Evolutionary conservation across 2,329 filamentous ascomycete species (phyloP).

Genomic region (Diplodia scrobiculata): DNA sequence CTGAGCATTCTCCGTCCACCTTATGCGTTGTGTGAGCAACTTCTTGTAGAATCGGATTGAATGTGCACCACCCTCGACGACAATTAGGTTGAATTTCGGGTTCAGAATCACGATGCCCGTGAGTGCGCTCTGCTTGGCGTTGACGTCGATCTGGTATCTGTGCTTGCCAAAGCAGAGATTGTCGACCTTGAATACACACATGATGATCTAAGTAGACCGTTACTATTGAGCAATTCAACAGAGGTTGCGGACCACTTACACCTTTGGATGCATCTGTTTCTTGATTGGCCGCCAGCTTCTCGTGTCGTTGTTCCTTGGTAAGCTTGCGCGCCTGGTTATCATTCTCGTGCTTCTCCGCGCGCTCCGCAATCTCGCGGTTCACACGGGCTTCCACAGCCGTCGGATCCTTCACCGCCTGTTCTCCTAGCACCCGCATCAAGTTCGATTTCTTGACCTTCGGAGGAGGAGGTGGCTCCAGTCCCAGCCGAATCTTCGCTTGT

Average conservation of each 20-base stretch:
- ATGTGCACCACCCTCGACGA: slow-evolving; percentile 88
- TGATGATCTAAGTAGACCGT: slow-evolving; percentile 34
- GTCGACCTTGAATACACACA: slow-evolving; percentile 86
- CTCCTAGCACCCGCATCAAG: slow-evolving; percentile 91
- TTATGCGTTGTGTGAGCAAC: slow-evolving; percentile 87
- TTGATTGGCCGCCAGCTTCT: slow-evolving; percentile 81
- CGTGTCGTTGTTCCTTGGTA: slow-evolving; percentile 80
- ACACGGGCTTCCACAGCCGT: slow-evolving; percentile 95
- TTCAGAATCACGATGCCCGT: slow-evolving; percentile 92
- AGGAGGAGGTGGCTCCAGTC: slow-evolving; percentile 83
- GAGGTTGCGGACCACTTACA: slow-evolving; percentile 54
- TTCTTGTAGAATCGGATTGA: slow-evolving; percentile 85
- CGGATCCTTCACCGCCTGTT: slow-evolving; percentile 90
- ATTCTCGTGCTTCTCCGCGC: slow-evolving; percentile 73
- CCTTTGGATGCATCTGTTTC: slow-evolving; percentile 85
- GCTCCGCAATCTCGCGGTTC: slow-evolving; percentile 87
- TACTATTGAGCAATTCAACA: not conserved
- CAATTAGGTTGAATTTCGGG: slow-evolving; percentile 81
- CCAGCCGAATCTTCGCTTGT: slow-evolving; percentile 92
- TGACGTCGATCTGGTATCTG: slow-evolving; percentile 88
- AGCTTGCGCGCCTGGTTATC: slow-evolving; percentile 84
- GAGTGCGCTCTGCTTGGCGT: slow-evolving; percentile 83
- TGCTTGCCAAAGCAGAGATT: slow-evolving; percentile 91
- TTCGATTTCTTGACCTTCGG: slow-evolving; percentile 98
- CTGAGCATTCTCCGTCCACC: slow-evolving; percentile 83